Evolutionary conservation across 2,329 filamentous ascomycete genomes (phyloP), one percentile per base, ranked within the genome.

Genomic region (Myriangium duriaei): DNA sequence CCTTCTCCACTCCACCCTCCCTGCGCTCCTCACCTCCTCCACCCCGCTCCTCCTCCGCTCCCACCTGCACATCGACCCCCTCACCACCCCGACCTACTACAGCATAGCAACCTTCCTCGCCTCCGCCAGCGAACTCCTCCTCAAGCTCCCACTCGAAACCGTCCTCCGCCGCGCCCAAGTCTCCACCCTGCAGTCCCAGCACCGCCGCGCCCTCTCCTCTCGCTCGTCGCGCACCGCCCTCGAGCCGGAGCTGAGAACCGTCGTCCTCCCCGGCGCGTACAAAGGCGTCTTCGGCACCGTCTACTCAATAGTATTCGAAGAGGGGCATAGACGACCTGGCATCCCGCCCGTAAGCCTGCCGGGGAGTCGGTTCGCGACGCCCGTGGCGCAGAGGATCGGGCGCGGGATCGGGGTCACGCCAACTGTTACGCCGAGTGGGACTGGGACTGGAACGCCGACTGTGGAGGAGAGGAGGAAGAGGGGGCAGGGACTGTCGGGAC

Each of bases 71-170:
- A 78, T 96, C 50, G 85, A 94, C 56, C 82, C 81, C 15, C 72
- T 91, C 40, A 64, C 80, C 18, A 85, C 84, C 4, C 87, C 91
- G 0, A 76, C 77, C 30, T 73, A 81, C 11, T 96, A 92, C 66
- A 84, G 80, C 13, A 56, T 94, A 32, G 76, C 77, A 52, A 83
- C 83, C 37, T 94, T 96, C 60, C 68, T 83, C 47, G 76, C 83
- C 11, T 86, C 83, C 2, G 77, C 79, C 1, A 69, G 76, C 2
- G 87, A 93, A 34, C 72, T 96, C 19, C 81, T 91, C 50, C 60
- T 94, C 47, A 87, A 88, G 52, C 74, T 96, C 10, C 91, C 91
- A 0, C 67, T 96, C 4, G 91, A 98, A 61, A 96, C 88, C 1
- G 81, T 94, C 11, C 71, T 96, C 5, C 79, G 91, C 33, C 76